Conservation (phyloP, 345 rosid species). For the Acer saccharum region DNA sequence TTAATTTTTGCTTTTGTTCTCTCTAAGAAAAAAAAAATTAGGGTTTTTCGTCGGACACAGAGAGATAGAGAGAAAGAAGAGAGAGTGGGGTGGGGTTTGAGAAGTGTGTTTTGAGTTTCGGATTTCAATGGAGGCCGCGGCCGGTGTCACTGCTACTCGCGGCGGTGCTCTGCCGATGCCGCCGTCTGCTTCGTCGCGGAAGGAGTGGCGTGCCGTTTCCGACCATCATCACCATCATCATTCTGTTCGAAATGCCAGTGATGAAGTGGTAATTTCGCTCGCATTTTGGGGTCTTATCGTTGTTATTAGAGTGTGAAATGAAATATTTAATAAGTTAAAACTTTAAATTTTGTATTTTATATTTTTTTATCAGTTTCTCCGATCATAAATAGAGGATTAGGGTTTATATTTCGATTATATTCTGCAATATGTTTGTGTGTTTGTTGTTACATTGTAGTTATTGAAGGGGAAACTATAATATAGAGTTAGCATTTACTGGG, state of each 20-base stretch:
- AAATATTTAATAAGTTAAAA: neutral
- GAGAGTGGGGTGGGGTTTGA: slow-evolving; percentile 26
- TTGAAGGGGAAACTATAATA: too few relatives aligned
- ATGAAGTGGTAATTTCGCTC: slow-evolving; percentile 47
- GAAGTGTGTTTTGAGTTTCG: slow-evolving; percentile 13
- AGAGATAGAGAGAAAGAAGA: neutral
- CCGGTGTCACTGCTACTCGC: slow-evolving; percentile 62
- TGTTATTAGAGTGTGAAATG: neutral
- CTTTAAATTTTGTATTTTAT: neutral
- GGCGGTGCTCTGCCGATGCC: slow-evolving; percentile 69
- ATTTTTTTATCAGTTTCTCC: too few relatives aligned
- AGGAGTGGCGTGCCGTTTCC: slow-evolving; percentile 95
- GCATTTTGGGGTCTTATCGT: neutral
- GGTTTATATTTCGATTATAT: neutral
- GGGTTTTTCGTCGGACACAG: slow-evolving; percentile 24
- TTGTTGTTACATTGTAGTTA: neutral
- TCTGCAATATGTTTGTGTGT: neutral
- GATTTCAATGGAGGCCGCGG: slow-evolving; percentile 71
- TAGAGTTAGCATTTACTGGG: neutral
- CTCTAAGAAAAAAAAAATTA: slow-evolving; percentile 20
- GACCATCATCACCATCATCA: slow-evolving; percentile 66
- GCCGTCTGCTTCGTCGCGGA: slow-evolving; percentile 45
- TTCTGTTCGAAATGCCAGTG: slow-evolving; percentile 50
- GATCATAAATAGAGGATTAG: neutral
- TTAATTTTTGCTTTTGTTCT: neutral